Evolutionary conservation across 2,329 filamentous ascomycete species (phyloP).

Genomic region (Pseudogymnoascus pannorum): DNA sequence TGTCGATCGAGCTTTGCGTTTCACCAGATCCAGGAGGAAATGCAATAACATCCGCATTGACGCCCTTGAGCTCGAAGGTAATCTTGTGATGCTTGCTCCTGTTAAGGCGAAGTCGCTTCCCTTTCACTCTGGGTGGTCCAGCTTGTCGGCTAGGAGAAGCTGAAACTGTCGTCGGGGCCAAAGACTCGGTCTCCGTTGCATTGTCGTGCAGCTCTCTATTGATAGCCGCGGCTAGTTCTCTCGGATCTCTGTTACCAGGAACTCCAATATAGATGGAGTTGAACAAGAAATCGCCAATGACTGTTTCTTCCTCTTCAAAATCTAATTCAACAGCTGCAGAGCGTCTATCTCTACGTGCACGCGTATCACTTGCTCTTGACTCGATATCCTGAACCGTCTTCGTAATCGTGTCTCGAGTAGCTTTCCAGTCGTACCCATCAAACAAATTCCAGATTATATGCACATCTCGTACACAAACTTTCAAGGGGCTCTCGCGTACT

Average conservation of each 20-base stretch:
- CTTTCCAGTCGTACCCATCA: slow-evolving; percentile 94
- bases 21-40: slow-evolving; percentile 72
- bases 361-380: slow-evolving; percentile 68
- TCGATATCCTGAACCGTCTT: slow-evolving; percentile 87
- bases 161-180: slow-evolving; percentile 67
- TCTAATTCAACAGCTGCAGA: slow-evolving; percentile 48
- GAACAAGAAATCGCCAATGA: slow-evolving; percentile 92
- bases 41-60: slow-evolving; percentile 73
- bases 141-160: slow-evolving; percentile 47
- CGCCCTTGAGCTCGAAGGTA: slow-evolving; percentile 81
- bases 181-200: slow-evolving; percentile 80
- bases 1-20: slow-evolving; percentile 79
- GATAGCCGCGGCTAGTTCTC: slow-evolving; percentile 73
- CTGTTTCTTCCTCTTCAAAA: slow-evolving; percentile 72
- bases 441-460: slow-evolving; percentile 97
- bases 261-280: slow-evolving; percentile 98
- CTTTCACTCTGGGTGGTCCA: slow-evolving; percentile 29
- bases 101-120: slow-evolving; percentile 63
- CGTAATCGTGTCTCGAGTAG: slow-evolving; percentile 76
- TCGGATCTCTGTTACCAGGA: slow-evolving; percentile 75
- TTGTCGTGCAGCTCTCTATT: slow-evolving; percentile 83
- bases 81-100: slow-evolving; percentile 92
- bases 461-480: slow-evolving; percentile 73
- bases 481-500: slow-evolving; percentile 61
- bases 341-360: slow-evolving; percentile 45